Conservation (phyloP, 768 basidiomycete genomes). For the Calocybe indica region DNA sequence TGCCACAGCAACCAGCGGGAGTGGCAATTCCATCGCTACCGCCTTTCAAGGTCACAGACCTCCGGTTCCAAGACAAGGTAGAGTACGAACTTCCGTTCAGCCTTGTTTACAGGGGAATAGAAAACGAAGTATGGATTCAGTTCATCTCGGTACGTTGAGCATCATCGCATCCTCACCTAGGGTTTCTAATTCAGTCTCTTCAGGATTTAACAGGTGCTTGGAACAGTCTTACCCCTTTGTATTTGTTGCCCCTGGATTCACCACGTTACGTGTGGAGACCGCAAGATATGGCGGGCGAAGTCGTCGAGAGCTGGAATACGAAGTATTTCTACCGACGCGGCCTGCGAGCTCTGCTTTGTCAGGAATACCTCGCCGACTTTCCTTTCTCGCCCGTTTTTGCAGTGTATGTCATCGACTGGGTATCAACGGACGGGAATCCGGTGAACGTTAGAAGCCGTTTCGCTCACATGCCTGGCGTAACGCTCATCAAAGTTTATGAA, state of each 20-base stretch:
- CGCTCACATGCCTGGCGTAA: too few relatives aligned
- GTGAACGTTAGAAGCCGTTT: too few relatives aligned
- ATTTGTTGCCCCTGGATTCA: not conserved
- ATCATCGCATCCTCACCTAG: not conserved
- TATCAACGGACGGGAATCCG: too few relatives aligned
- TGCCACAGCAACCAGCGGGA: too few relatives aligned
- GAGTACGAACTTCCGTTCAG: slow-evolving; percentile 1
- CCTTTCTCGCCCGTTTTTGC: slow-evolving; percentile 17
- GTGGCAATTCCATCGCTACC: slow-evolving; percentile 1
- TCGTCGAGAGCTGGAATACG: slow-evolving; percentile 13
- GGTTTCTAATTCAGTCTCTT: not conserved
- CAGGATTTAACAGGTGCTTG: slow-evolving; percentile 14
- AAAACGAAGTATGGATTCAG: slow-evolving; percentile 11
- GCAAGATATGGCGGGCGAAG: slow-evolving; percentile 14
- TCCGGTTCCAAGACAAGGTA: slow-evolving; percentile 9
- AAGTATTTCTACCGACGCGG: slow-evolving; percentile 11
- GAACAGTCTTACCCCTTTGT: slow-evolving; percentile 4
- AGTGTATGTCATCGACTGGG: slow-evolving; percentile 18
- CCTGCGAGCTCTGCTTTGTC: slow-evolving; percentile 12
- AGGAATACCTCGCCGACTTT: slow-evolving; percentile 13
- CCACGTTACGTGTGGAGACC: slow-evolving; percentile 7
- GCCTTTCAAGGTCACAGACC: slow-evolving; percentile 14
- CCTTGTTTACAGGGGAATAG: slow-evolving; percentile 7
- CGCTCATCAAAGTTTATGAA: too few relatives aligned
- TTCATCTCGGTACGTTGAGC: slow-evolving; percentile 12